Evolutionary conservation across 768 basidiomycete species (phyloP), one percentile per base, ranked within the genome.

Genomic region (Leccinum sublutescens): DNA sequence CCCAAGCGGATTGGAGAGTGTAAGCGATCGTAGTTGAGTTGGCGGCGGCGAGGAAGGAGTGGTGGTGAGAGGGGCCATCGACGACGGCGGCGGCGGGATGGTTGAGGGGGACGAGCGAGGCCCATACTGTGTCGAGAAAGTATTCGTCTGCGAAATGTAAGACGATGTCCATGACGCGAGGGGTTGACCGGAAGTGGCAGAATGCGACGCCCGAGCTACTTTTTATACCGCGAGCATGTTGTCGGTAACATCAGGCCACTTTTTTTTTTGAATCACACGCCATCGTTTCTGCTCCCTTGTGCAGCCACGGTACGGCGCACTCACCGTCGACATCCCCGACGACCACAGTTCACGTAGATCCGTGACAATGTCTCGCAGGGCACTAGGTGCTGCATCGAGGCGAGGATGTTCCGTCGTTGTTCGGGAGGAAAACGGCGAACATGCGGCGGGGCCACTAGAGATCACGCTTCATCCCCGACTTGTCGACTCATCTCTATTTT

Each of bases 121-220:
- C 85, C 82, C 89, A 98, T n/a, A 87, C 72, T 50, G 75, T 76
- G 84, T 98, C 95, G 64, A 97, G 79, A 50, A 90, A 27, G 68
- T 80, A 81, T 33, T 87, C 81, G 76, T 98, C 94, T 45, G 80
- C 79, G 62, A 87, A 50, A 62, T 78, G 59, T 52, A 98, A 85
- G n/a, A 95, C 77, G 71, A 72, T 53, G 78, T 98, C 95, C 95
- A 98, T 98, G 60, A 36, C 40, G 43, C 19, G 38, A 15, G n/a
- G 49, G 15, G n/a, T n/a, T 17, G 34, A 45, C 25, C 53, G 27
- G 23, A 33, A 34, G 50, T 17, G 23, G n/a, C 29, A 23, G n/a
- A 17, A 29, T 19, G 4, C 36, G 3, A 38, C 15, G 17, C 27
- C 3, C 29, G 48, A 4, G 4, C 34, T 6, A 54, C 59, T 52